These are phyloP conservation scores for Rutstroemia sp. DNA, from an alignment of 2,329 filamentous ascomycete species.

Conservation along the genomic window DNA sequence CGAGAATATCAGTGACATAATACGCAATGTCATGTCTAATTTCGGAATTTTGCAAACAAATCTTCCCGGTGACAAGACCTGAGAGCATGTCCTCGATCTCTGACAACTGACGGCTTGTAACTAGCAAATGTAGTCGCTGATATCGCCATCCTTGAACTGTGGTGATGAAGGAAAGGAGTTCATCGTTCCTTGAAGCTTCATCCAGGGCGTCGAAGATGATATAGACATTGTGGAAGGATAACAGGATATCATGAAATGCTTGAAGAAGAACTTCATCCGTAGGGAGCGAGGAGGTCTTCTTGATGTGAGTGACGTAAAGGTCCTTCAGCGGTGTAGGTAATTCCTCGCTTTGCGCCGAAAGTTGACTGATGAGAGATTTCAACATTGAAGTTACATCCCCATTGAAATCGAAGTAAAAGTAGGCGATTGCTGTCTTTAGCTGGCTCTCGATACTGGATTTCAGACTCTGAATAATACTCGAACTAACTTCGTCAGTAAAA, in stretches of 20 bases:
- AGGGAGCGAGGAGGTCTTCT: conserved; percentile 5
- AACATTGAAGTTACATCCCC: conserved; percentile 30
- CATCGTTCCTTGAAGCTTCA: conserved; percentile 27
- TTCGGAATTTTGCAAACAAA: conserved; percentile 14
- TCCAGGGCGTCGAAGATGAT: conserved; percentile 34
- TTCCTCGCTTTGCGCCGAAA: conserved; percentile 25
- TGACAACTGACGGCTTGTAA: conserved; percentile 30
- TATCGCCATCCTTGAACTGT: conserved; percentile 17
- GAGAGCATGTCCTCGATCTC: conserved; percentile 28
- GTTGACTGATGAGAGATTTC: conserved; percentile 30
- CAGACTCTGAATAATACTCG: conserved; percentile 30
- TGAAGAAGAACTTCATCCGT: conserved; percentile 8
- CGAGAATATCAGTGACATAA: conserved; percentile 24
- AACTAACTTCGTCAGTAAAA: conserved; percentile 7
- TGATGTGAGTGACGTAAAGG: conserved; percentile 10
- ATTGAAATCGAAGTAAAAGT: conserved; percentile 36
- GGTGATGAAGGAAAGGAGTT: conserved; percentile 23
- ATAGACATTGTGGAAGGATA: conserved; percentile 28
- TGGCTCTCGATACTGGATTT: conserved; percentile 13
- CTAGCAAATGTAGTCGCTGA: conserved; percentile 16
- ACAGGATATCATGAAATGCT: conserved; percentile 14
- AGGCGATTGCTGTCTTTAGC: conserved; percentile 26
- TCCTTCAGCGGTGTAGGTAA: conserved; percentile 9
- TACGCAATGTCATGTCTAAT: conserved; percentile 24
- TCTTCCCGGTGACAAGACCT: conserved; percentile 13